Base-by-base conservation (phyloP, 768 basidiomycete species). In the Tephrocybe sp. region DNA sequence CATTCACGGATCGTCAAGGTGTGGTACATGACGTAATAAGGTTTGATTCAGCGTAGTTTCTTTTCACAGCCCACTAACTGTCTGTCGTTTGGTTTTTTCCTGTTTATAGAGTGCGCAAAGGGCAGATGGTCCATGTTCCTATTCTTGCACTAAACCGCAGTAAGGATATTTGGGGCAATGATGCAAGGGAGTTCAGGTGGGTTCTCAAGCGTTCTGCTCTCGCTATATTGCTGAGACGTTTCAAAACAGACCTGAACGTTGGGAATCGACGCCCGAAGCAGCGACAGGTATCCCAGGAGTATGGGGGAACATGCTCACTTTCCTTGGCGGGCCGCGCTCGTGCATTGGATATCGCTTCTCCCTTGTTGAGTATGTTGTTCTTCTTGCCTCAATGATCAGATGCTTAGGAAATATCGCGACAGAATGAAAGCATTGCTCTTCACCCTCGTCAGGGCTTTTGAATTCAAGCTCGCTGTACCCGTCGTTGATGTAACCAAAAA, bases 281-380 rank as follows among this genome's bases (percentile, higher is more conserved):
- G 74, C 69, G 1, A 59, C 60, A 3, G 49, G 60, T 0, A 66
- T 87, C 18, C 86, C 86, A 4, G 80, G 84, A 5, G 71, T 86
- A 0, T 85, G 78, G 77, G 73, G 78, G 7, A 76, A 84, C 56
- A 59, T 81, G 53, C 59, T 86, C 28, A 75, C 80, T 0, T 89
- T 89, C 72, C 56, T 84, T 2, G 82, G 82, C 27, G 86, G 86
- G 5, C 80, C 83, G 12, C 74, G 76, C 16, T 74, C 82, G 0
- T 89, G 86, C 52, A 86, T 87, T 30, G 84, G 84, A 0, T 86
- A 78, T 59, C 76, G 80, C 4, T 87, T 86, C 60, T 72, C 86
- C 12, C 62, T 86, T 18, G 64, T 74, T 24, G 79, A 79, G 78
- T 79, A 38, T n/a, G n/a, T n/a, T n/a, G n/a, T n/a, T n/a, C n/a